Base-by-base conservation (phyloP, 148 eudicot species). In the Rhododendron ferrugineum region DNA sequence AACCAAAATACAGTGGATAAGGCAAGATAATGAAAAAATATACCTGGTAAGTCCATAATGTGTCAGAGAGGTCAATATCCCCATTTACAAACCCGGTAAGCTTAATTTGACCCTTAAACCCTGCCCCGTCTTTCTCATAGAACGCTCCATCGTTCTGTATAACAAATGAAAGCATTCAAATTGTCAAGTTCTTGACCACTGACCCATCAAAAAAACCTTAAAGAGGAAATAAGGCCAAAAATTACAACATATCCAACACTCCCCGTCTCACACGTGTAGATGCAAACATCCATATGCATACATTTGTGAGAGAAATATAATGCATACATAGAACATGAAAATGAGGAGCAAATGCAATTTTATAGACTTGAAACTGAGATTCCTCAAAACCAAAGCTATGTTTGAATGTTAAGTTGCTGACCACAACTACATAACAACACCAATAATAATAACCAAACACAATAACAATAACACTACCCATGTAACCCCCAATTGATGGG, bases 81-180 rank as follows among this genome's bases (percentile, higher is more conserved):
- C 96, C 96, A 70, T 89, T 87, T 83, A 79, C 90, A 78, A 90
- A 89, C 79, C 98, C 98, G 28, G 91, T 89, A 83, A 97, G 91
- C 86, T 90, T 93, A 42, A 97, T 90, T 82, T 86, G 94, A 77
- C 99, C 98, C 89, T 86, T 91, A 84, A 97, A 93, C 26, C 99
- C 99, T 83, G 95, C 98, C 73, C 98, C 99, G 86, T 97, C 99
- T 89, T 91, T 94, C 94, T 97, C 98, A 85, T 88, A 84, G 90
- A 93, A 93, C 70, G 99, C 96, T 81, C 99, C 99, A 90, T 93
- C 94, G 81, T 97, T 95, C 98, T 97, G 92, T 80, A 91, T 49
- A 84, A 82, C 50, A 88, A 78, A 84, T 75, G 26, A 76, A 79
- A 79, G 22, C 40, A 62, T 32, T 46, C 37, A 70, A 70, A 13